Evolutionary conservation across 169 alveolate genomes (phyloP), one percentile per base, ranked within the genome.

Genomic region (Plasmodium vinckei): DNA sequence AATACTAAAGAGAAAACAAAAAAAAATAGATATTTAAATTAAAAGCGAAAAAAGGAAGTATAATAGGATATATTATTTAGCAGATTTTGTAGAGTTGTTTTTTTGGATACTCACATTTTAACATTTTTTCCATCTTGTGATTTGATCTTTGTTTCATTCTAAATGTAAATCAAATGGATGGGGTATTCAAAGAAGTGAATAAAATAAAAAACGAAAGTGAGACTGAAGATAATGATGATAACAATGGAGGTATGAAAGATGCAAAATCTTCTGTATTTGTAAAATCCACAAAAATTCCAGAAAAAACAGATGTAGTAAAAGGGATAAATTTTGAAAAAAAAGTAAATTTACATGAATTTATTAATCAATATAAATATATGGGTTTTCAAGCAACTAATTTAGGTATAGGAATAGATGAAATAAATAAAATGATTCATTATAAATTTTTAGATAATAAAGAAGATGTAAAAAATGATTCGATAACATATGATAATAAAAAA

Each of bases 321-420:
- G 95, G 95, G 17, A 57, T 89, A 17, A 77, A 77, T 60, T 92
- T 88, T 23, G 96, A 94, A 17, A 33, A 56, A 39, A 92, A 89
- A 56, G 57, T 94, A 1, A 47, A 77, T 23, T 67, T 94, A 49
- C 94, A 89, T 47, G 72, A 82, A 13, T 64, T 94, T 21, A 87
- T 94, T n/a, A 79, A 84, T 33, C 77, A 70, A 51, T 94, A 88
- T 61, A 94, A 92, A 57, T 79, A 70, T 59, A 77, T 92, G 72
- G 96, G 96, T 10, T 94, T 94, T 57, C 96, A 94, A 73, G 95
- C 96, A 9, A 94, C 96, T 4, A 84, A 94, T 46, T 88, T 94
- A 47, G 96, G 96, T n/a, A 79, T 87, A 77, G 93, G 95, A 1
- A 92, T 94, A 7, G 95, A 94, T 64, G 93, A 92, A 92, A 86